Conservation (phyloP, 2,329 filamentous ascomycete species). For the Alternaria sp. region DNA sequence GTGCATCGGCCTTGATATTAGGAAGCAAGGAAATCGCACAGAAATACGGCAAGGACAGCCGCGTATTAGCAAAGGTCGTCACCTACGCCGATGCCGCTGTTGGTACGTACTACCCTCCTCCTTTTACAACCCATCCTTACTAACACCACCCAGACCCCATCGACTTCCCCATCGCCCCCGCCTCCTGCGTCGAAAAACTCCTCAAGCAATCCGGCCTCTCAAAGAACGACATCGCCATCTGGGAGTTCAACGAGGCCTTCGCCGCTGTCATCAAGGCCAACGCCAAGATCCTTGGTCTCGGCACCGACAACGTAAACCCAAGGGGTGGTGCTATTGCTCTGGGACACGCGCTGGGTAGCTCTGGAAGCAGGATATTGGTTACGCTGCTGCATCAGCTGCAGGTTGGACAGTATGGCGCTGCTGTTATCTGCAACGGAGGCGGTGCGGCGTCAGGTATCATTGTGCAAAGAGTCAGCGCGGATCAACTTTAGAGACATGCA, state of each 20-base stretch:
- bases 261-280: conserved; percentile 95
- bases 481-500: conserved; percentile 23
- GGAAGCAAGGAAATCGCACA: conserved; percentile 81
- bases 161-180: conserved; percentile 91
- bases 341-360: conserved; percentile 91
- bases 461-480: conserved; percentile 71
- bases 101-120: conserved; percentile 24
- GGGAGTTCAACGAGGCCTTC: conserved; percentile 99
- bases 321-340: conserved; percentile 90
- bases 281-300: conserved; percentile 84
- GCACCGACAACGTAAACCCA: conserved; percentile 81
- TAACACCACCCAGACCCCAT: conserved; percentile 66
- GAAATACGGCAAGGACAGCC: conserved; percentile 76
- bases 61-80: conserved; percentile 86
- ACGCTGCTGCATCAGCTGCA: conserved; percentile 91
- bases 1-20: conserved; percentile 86
- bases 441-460: conserved; percentile 91
- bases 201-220: conserved; percentile 87
- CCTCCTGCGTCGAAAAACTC: conserved; percentile 90
- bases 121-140: neutral
- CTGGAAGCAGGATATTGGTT: conserved; percentile 86
- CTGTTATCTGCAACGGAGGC: conserved; percentile 96
- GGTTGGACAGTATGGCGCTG: conserved; percentile 90
- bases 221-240: conserved; percentile 88
- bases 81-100: conserved; percentile 88